These are phyloP conservation scores for Pythium sp. DNA, from an alignment of 352 stramenopile genomes.

Conservation along the genomic window DNA sequence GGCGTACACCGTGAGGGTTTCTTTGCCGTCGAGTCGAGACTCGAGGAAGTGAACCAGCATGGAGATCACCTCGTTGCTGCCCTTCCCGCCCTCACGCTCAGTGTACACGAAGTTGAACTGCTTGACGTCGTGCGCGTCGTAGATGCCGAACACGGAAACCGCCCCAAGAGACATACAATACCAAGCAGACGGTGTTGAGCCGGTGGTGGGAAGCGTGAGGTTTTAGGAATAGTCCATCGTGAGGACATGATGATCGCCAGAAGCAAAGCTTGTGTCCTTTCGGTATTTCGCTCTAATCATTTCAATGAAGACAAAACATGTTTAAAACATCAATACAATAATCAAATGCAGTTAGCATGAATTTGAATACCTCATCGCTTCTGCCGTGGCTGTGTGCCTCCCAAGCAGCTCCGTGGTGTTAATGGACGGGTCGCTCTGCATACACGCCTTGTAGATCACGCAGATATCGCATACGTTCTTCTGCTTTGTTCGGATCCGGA, in stretches of 20 bases:
- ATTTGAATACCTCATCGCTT: neutral
- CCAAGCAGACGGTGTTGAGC: conserved; percentile 18
- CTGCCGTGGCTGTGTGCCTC: neutral
- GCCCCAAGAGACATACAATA: conserved; percentile 23
- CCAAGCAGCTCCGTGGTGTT: neutral
- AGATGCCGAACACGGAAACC: conserved; percentile 20
- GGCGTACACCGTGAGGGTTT: conserved; percentile 9
- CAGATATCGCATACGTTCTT: neutral
- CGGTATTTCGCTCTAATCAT: conserved; percentile 3
- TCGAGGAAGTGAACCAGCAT: conserved; percentile 7
- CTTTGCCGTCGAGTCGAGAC: neutral
- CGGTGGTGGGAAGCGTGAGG: conserved; percentile 2
- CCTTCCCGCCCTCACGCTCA: conserved; percentile 15
- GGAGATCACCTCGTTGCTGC: conserved; percentile 12
- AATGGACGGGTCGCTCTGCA: neutral
- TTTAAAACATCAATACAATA: neutral
- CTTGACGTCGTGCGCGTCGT: conserved; percentile 2
- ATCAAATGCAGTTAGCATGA: neutral
- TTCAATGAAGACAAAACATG: neutral
- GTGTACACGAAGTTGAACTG: conserved; percentile 22
- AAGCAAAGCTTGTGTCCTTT: neutral
- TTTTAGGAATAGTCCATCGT: conserved; percentile 24
- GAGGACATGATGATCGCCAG: neutral
- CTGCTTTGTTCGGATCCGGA: neutral
- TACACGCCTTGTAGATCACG: neutral